Evolutionary conservation across 176 grass and related monocot genomes (phyloP).

Genomic region (Phyllostachys edulis): DNA sequence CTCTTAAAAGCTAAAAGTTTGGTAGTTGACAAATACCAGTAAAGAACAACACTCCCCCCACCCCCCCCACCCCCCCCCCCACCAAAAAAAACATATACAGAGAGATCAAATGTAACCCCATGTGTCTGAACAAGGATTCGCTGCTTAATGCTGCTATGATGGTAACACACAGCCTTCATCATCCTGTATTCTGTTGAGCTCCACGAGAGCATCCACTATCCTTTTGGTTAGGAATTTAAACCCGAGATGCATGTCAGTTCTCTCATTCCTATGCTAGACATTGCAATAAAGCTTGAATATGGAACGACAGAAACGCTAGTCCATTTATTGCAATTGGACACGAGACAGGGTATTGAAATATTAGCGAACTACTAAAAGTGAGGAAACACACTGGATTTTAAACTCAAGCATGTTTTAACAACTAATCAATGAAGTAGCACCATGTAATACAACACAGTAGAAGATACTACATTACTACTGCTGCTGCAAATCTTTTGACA

Average conservation of each 20-base stretch:
- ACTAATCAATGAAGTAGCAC: neutral
- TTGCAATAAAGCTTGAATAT: neutral
- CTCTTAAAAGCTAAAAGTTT: neutral
- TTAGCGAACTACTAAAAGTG: neutral
- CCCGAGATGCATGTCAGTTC: neutral
- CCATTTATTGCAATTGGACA: neutral
- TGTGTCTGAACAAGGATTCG: neutral
- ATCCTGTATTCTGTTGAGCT: neutral
- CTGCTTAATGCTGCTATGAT: neutral
- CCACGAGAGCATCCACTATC: neutral
- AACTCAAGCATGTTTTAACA: neutral
- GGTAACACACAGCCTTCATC: neutral
- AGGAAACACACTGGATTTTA: neutral
- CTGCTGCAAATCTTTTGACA: neutral
- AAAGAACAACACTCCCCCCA: too few relatives aligned
- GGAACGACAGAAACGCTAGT: neutral
- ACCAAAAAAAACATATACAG: too few relatives aligned
- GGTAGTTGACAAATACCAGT: too few relatives aligned
- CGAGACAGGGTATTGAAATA: neutral
- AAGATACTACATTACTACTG: neutral
- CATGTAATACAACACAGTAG: neutral
- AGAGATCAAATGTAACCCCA: neutral
- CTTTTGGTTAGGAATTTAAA: neutral
- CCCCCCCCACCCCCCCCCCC: too few relatives aligned
- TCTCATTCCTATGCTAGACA: neutral